phyloP scores from a whole-genome alignment of 2,329 filamentous ascomycete species.

The Claviceps spartinae region DNA sequence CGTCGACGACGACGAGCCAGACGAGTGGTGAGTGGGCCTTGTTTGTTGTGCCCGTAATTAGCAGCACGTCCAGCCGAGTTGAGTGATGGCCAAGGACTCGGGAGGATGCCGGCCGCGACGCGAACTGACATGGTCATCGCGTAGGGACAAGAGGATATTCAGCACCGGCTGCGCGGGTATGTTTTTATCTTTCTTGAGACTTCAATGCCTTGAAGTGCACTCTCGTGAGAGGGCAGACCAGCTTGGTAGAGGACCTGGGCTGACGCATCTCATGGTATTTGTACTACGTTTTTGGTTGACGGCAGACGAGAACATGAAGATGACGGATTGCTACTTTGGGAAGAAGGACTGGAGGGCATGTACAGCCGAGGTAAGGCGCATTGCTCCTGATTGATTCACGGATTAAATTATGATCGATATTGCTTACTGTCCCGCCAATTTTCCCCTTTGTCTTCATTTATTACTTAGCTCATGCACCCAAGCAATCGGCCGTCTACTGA shows the following conservation, averaged over 20 bases:
- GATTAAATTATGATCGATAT: not conserved
- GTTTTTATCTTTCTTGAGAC: conserved; percentile 7
- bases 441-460: not conserved
- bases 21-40: conserved; percentile 64
- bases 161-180: conserved; percentile 86
- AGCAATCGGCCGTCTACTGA: not conserved
- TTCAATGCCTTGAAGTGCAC: not conserved
- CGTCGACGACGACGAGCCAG: conserved; percentile 60
- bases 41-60: not conserved
- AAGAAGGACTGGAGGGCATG: conserved; percentile 94
- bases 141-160: conserved; percentile 93
- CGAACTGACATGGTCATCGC: conserved; percentile 6
- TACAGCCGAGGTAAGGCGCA: conserved; percentile 62
- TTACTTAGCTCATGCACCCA: not conserved
- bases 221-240: no score
- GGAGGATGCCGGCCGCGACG: not conserved
- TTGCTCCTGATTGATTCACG: not conserved
- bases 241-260: not conserved
- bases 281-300: not conserved
- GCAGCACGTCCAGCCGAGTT: no score
- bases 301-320: conserved; percentile 69
- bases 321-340: conserved; percentile 93
- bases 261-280: not conserved
- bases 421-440: not conserved
- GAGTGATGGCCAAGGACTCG: no score